Evolutionary conservation across 2,329 filamentous ascomycete genomes (phyloP).

Genomic region (Sclerotinia glacialis): DNA sequence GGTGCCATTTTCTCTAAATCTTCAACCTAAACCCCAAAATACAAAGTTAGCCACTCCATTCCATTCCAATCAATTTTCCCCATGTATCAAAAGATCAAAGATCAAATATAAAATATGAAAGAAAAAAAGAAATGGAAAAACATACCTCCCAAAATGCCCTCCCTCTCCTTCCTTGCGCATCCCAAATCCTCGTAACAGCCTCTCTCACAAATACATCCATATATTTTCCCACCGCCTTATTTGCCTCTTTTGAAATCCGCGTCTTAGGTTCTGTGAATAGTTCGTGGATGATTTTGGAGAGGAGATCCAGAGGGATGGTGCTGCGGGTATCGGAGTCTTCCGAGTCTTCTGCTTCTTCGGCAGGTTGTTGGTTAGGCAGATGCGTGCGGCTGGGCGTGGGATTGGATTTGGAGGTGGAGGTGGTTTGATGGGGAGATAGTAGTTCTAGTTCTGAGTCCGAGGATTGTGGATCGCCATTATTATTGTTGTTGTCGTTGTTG

Average conservation of each 20-base stretch:
- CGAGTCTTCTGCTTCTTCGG: conserved; percentile 10
- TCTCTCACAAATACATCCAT: conserved; percentile 89
- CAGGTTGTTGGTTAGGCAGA: not conserved
- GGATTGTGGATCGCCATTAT: not conserved
- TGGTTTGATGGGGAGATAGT: not conserved
- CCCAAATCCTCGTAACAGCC: conserved; percentile 74
- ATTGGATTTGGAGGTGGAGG: no score
- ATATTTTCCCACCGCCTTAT: conserved; percentile 75
- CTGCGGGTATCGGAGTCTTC: conserved; percentile 10
- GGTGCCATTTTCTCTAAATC: conserved; percentile 86
- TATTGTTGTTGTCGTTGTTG: not conserved
- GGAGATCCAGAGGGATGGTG: conserved; percentile 66
- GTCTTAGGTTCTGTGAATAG: conserved; percentile 70
- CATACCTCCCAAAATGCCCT: conserved; percentile 66
- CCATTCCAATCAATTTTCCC: not conserved
- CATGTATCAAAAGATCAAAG: no score
- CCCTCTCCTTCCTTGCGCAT: conserved; percentile 48
- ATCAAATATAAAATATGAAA: not conserved
- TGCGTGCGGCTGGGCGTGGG: not conserved
- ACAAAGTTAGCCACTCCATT: not conserved
- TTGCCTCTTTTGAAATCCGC: conserved; percentile 73
- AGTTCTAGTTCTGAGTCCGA: conserved; percentile 10
- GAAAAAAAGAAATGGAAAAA: conserved; percentile 24
- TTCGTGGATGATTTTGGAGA: conserved; percentile 75
- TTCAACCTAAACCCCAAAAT: conserved; percentile 58